Evolutionary conservation across 192 early-diverging fungal species (phyloP), one percentile per base, ranked within the genome.

Genomic region (Entomortierella lignicola): DNA sequence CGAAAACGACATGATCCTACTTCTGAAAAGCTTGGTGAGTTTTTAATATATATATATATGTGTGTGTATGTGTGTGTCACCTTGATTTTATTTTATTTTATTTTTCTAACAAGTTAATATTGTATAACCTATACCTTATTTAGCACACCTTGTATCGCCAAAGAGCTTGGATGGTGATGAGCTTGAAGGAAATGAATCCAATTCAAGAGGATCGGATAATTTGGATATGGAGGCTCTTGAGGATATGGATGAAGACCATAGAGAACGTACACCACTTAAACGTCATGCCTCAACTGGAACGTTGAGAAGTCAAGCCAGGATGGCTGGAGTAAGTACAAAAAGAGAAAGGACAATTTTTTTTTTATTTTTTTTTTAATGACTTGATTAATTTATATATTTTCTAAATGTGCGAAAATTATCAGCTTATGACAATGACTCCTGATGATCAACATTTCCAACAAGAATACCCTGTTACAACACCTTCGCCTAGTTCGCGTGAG

Each of bases 231-330:
- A 44, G 0, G 52, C 43, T 7, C 6, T 41, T 29, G 66, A 69
- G 63, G 62, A 70, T 15, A 51, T 64, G 57, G 67, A 79, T 37
- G 75, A 79, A 7, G 75, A 79, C 8, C 44, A 37, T 13, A 25
- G 67, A 25, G 54, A 69, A 7, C 67, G 44, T 4, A 30, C 25
- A 10, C 31, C 61, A 2, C 58, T 79, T n/a, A 79, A 79, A 42
- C 75, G 75, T 4, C 62, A 64, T 55, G 75, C 68, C 1, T 79
- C 75, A n/a, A 69, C 75, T 11, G 75, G 75, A 10, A 79, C 66
- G 4, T 31, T 79, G 23, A 21, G 61, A 15, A 64, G 20, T 27
- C 61, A 65, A 23, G 23, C 51, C n/a, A 32, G 57, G 25, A 43
- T 23, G 10, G 51, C 66, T 12, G 39, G 52, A n/a, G 72, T 74